Percentiles rank a stretch among this genome's conserved stretches.
These are phyloP conservation scores for Botrytis medusae DNA, from an alignment of 2,329 filamentous ascomycete species.

Conservation along the genomic window DNA sequence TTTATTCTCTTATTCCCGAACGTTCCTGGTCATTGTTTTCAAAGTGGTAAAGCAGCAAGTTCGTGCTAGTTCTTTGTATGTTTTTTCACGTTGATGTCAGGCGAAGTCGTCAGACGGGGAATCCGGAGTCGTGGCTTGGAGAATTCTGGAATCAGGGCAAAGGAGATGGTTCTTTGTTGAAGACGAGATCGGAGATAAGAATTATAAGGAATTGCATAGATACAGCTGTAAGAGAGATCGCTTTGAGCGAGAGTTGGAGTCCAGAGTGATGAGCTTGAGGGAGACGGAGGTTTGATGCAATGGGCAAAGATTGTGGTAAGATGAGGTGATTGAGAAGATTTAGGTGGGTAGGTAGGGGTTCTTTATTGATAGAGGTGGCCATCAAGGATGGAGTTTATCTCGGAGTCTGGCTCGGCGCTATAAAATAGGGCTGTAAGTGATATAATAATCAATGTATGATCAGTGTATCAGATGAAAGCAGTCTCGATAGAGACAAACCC, in stretches of 20 bases:
- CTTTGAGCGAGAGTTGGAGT: background rate
- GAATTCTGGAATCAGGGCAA: background rate
- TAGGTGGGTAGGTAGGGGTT: background rate
- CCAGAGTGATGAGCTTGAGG: fast-evolving
- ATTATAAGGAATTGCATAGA: background rate
- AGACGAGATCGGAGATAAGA: background rate
- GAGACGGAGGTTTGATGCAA: background rate
- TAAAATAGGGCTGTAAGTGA: fast-evolving
- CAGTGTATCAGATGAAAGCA: too few species aligned
- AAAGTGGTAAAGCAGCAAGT: background rate
- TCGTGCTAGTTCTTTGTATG: background rate
- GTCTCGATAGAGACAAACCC: too few species aligned
- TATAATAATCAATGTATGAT: background rate
- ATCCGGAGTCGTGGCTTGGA: background rate
- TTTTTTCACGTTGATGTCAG: background rate
- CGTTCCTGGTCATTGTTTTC: background rate
- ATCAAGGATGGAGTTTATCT: too few species aligned
- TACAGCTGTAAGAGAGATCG: background rate
- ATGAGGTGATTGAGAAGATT: background rate
- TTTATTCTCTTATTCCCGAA: slow-evolving; percentile 13
- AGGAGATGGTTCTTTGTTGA: background rate
- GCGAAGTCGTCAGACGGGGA: background rate
- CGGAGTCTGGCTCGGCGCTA: background rate
- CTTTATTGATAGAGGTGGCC: background rate
- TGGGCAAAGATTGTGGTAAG: background rate